Percentiles rank a stretch among this genome's conserved stretches.
Evolutionary conservation across 768 basidiomycete species (phyloP).

Genomic region (Russula virescens): DNA sequence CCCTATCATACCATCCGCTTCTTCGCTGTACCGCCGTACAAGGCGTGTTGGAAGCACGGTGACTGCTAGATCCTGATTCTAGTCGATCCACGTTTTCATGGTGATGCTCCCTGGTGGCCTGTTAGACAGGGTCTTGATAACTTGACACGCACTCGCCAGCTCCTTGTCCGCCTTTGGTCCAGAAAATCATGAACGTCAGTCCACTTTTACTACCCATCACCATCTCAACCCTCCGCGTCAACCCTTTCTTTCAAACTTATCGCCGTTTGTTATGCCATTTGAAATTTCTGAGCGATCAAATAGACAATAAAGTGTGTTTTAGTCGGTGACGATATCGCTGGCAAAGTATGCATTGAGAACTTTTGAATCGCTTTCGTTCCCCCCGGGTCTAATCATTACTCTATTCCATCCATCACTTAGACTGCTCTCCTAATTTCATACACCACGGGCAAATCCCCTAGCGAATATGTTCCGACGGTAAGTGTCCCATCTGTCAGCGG

Average conservation of each 20-base stretch:
- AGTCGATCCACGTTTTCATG: no score
- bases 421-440: slow-evolving; percentile 95
- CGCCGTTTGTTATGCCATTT: neutral
- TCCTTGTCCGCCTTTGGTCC: slow-evolving; percentile 1
- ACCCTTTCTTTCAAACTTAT: neutral
- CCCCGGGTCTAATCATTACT: neutral
- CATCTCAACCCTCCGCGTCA: neutral
- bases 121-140: slow-evolving; percentile 5
- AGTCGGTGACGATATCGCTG: slow-evolving; percentile 96
- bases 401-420: slow-evolving; percentile 35
- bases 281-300: slow-evolving; percentile 42
- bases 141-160: slow-evolving; percentile 19
- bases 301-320: slow-evolving; percentile 98
- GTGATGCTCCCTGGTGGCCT: no score
- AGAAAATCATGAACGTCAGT: slow-evolving; percentile 17
- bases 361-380: neutral
- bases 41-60: no score
- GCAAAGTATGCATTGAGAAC: slow-evolving; percentile 64
- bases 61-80: no score
- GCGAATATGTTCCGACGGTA: slow-evolving; percentile 98
- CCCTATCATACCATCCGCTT: no score
- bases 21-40: no score
- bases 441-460: slow-evolving; percentile 96
- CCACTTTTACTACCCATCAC: neutral
- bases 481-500: slow-evolving; percentile 32